These are phyloP conservation scores for Starmerella etchellsii DNA, from an alignment of 805 yeast species.

Conservation along the genomic window DNA sequence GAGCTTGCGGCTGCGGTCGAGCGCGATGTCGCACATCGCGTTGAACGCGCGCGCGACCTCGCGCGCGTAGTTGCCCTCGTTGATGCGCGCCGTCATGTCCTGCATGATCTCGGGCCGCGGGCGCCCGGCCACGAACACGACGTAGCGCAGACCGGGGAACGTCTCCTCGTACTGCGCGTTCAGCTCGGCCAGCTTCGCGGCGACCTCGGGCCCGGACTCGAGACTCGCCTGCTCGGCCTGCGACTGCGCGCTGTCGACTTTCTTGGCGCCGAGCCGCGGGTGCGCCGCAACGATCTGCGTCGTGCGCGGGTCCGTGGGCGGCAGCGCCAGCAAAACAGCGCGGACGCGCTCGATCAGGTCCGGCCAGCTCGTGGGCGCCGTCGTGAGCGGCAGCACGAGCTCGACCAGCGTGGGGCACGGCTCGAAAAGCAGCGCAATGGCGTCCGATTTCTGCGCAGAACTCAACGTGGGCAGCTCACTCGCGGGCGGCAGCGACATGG, in stretches of 20 bases:
- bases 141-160: constrained; percentile 67
- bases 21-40: constrained; percentile 88
- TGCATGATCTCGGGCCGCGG: constrained; percentile 50
- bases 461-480: not conserved
- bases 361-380: constrained; percentile 17
- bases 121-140: constrained; percentile 81
- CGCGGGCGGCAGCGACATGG: constrained; percentile 9
- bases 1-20: constrained; percentile 43
- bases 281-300: constrained; percentile 67
- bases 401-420: constrained; percentile 40
- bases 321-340: constrained; percentile 27
- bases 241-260: constrained; percentile 47
- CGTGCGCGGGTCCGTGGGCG: constrained; percentile 22
- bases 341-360: constrained; percentile 39
- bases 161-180: constrained; percentile 50
- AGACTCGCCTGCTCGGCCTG: constrained; percentile 58
- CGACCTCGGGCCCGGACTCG: constrained; percentile 38
- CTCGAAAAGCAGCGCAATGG: constrained; percentile 48
- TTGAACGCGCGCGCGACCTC: constrained; percentile 60
- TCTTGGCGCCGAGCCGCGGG: constrained; percentile 66
- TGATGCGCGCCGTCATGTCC: constrained; percentile 48
- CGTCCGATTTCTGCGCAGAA: constrained; percentile 1
- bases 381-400: constrained; percentile 28
- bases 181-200: constrained; percentile 34
- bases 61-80: constrained; percentile 35